Percentiles rank a stretch among this genome's conserved stretches.
Evolutionary conservation across 1,284 basidiomycete genomes (phyloP).

Genomic region (Melampsora larici-populina): DNA sequence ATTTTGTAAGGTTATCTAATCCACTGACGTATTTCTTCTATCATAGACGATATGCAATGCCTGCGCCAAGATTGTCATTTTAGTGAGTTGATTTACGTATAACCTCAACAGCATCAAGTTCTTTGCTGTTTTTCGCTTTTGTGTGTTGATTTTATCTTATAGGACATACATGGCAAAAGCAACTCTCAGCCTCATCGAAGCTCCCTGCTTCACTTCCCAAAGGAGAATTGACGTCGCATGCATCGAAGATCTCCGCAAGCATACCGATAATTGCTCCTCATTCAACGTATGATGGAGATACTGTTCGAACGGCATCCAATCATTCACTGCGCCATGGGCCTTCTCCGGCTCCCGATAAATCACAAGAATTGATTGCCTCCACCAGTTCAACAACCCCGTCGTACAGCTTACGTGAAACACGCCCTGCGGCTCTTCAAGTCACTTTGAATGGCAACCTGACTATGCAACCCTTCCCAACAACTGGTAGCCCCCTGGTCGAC

Average conservation of each 20-base stretch:
- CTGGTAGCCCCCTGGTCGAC: background rate
- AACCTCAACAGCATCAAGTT: background rate
- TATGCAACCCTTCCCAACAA: background rate
- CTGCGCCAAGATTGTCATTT: conserved; percentile 4
- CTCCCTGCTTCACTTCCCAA: background rate
- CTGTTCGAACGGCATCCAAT: background rate
- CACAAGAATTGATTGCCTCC: background rate
- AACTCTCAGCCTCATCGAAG: background rate
- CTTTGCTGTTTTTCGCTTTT: background rate
- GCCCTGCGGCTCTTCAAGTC: background rate
- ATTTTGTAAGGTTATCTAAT: background rate
- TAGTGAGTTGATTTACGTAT: background rate
- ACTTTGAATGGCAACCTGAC: no score
- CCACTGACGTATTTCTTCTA: background rate
- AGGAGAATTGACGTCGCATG: background rate
- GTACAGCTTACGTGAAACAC: background rate
- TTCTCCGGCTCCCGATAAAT: background rate
- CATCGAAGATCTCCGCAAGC: background rate
- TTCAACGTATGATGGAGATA: background rate
- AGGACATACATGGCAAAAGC: background rate
- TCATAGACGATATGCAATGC: conserved; percentile 1
- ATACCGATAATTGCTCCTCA: background rate
- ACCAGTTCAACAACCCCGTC: background rate
- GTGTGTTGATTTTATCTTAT: no score
- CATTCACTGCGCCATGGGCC: background rate